Percentiles rank a stretch among this genome's conserved stretches.
Conservation (phyloP, 148 eudicot genomes). For the Vaccinium corymbosum region DNA sequence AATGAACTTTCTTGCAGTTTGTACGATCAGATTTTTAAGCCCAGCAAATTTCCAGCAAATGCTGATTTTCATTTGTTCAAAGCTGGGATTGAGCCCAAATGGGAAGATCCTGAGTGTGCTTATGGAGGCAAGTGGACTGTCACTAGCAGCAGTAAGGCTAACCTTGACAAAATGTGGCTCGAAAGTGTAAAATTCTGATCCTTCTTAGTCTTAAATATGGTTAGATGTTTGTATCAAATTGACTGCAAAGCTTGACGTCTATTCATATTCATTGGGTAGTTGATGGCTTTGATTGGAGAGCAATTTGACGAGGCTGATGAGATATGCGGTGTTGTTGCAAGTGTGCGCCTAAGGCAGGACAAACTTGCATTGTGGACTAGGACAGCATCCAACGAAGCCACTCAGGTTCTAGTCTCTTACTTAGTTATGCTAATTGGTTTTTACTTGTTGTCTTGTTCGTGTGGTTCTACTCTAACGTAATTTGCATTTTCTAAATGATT, state of each 20-base stretch:
- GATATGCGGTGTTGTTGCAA: constrained; percentile 95
- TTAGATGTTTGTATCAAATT: neutral
- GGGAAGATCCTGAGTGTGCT: constrained; percentile 99
- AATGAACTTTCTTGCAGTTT: constrained; percentile 59
- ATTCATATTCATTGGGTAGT: constrained; percentile 31
- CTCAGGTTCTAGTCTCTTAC: constrained; percentile 53
- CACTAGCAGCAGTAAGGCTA: constrained; percentile 49
- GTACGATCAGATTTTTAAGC: constrained; percentile 80
- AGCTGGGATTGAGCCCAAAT: constrained; percentile 90
- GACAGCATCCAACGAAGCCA: constrained; percentile 84
- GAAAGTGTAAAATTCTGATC: constrained; percentile 61
- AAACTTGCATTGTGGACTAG: constrained; percentile 89
- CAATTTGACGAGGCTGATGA: constrained; percentile 91
- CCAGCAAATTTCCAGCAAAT: constrained; percentile 66
- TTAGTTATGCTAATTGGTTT: neutral
- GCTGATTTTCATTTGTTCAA: constrained; percentile 94
- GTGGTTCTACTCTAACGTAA: neutral
- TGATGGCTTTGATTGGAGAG: constrained; percentile 95
- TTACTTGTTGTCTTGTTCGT: neutral
- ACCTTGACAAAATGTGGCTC: constrained; percentile 85
- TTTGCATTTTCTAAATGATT: neutral
- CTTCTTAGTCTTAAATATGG: neutral
- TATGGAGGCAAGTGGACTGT: constrained; percentile 97
- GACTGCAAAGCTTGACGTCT: neutral
- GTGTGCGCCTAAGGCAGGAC: constrained; percentile 80